phyloP scores from a whole-genome alignment of 2,329 filamentous ascomycete genomes.

The Aureobasidium uvarum region DNA sequence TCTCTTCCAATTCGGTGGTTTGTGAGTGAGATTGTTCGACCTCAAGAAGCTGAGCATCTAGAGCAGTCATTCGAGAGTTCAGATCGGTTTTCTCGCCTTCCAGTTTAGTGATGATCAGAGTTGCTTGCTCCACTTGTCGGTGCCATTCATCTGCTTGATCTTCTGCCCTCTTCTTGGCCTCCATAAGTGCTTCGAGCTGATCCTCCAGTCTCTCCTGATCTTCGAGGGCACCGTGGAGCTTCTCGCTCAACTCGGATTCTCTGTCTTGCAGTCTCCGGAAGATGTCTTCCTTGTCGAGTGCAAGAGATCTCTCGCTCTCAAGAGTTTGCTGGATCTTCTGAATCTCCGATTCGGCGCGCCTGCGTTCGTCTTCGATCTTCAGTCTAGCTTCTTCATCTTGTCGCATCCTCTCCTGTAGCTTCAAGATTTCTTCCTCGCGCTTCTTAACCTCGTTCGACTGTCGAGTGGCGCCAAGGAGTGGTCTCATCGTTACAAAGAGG shows the following conservation, averaged over 20 bases:
- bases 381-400: slow-evolving; percentile 71
- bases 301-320: slow-evolving; percentile 92
- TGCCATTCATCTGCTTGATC: slow-evolving; percentile 77
- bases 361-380: slow-evolving; percentile 84
- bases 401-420: slow-evolving; percentile 79
- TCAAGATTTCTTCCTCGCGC: slow-evolving; percentile 87
- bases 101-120: slow-evolving; percentile 76
- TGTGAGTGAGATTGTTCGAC: slow-evolving; percentile 69
- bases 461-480: slow-evolving; percentile 84
- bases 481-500: slow-evolving; percentile 91
- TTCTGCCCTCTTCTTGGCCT: slow-evolving; percentile 84
- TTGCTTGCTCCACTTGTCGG: slow-evolving; percentile 86
- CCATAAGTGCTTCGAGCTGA: slow-evolving; percentile 83
- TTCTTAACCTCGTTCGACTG: slow-evolving; percentile 94
- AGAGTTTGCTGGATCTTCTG: slow-evolving; percentile 88
- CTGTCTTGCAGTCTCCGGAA: slow-evolving; percentile 92
- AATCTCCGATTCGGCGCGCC: slow-evolving; percentile 82
- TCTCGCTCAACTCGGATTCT: slow-evolving; percentile 90
- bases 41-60: slow-evolving; percentile 70
- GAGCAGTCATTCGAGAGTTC: slow-evolving; percentile 61
- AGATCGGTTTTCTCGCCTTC: slow-evolving; percentile 83
- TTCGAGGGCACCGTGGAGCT: slow-evolving; percentile 84
- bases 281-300: slow-evolving; percentile 97
- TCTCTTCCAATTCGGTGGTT: slow-evolving; percentile 71
- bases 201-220: slow-evolving; percentile 94